A percentile compares a stretch with the other conserved stretches of the same genome.
Evolutionary conservation across 108 stramenopile species (phyloP).

Genomic region (Cyclotella sp.): DNA sequence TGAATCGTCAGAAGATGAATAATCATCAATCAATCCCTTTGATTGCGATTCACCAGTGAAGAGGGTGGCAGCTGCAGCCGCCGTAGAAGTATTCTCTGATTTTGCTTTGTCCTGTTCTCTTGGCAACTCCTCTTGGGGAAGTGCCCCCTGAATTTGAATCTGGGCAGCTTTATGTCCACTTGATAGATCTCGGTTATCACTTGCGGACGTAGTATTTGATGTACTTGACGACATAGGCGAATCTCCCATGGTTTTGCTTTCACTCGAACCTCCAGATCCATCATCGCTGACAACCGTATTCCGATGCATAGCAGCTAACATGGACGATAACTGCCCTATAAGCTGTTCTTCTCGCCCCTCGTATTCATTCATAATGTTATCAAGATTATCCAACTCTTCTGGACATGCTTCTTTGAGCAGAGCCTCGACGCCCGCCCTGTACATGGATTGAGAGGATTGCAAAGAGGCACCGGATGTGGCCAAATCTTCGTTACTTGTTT

Average conservation of each 20-base stretch:
- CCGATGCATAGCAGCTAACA: conserved; percentile 49
- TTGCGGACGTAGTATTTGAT: neutral
- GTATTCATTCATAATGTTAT: conserved; percentile 73
- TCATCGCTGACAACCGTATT: neutral
- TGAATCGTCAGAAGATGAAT: neutral
- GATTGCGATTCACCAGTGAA: conserved; percentile 3
- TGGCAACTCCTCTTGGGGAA: neutral
- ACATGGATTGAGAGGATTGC: conserved; percentile 18
- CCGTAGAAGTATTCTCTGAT: neutral
- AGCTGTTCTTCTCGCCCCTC: conserved; percentile 66
- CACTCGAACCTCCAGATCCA: neutral
- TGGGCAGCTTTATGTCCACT: neutral
- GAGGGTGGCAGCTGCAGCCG: conserved; percentile 6
- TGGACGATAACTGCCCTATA: conserved; percentile 57
- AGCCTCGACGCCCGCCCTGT: conserved; percentile 58
- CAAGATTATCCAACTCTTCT: conserved; percentile 62
- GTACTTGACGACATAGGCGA: neutral
- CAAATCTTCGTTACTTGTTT: conserved; percentile 1
- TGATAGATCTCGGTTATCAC: neutral
- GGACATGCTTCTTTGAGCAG: conserved; percentile 59
- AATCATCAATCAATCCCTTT: neutral
- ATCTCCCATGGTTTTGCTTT: neutral
- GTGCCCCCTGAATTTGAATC: neutral
- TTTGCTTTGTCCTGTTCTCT: neutral
- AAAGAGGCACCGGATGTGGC: neutral